Base-by-base conservation (phyloP, 1,139 yeast genomes). In the Debaryomyces robertsiae region DNA sequence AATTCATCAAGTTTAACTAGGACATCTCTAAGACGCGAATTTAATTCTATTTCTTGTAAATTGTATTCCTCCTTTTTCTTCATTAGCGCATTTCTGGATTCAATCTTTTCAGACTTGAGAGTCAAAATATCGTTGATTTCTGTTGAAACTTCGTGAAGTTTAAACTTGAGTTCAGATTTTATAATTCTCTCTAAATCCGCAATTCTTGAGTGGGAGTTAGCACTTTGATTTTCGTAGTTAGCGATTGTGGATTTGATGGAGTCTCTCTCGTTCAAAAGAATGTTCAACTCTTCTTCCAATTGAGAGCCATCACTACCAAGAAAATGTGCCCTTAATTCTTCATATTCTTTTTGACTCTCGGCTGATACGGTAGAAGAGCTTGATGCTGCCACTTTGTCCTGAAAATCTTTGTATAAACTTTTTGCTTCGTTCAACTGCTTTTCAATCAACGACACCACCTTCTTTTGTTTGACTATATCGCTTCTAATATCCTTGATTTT, bases 1-100 rank as follows among this genome's bases (percentile, higher is more conserved):
- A 86, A 63, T 45, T 87, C 95, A 46, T 86, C 86, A 36, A 90
- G 63, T 50, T 76, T 76, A 1, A 79, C 54, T 32, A 87, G 69
- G 1, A 82, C 74, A 38, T 81, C 83, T 47, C 84, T 77, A 40
- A 90, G 66, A 52, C 79, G 77, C n/a, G 83, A 72, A 47, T 84
- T 86, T 16, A 82, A 55, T 45, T 75, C 78, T 27, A 70, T 62
- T 50, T 82, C 89, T 45, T 75, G 67, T 13, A 69, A 67, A 18
- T 68, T 58, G 32, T 67, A 66, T 17, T 72, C 65, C 43, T 80
- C 81, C 42, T 76, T 73, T 13, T 67, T 60, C 10, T 71, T 60
- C 11, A 77, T 64, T 6, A 83, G 54, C 3, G 62, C 60, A 32
- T 69, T 70, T 31, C 63, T 63, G 65, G 60, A 43, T 61, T 73